These are phyloP conservation scores for Cercospora zeina DNA, from an alignment of 2,329 filamentous ascomycete genomes.

Conservation along the genomic window DNA sequence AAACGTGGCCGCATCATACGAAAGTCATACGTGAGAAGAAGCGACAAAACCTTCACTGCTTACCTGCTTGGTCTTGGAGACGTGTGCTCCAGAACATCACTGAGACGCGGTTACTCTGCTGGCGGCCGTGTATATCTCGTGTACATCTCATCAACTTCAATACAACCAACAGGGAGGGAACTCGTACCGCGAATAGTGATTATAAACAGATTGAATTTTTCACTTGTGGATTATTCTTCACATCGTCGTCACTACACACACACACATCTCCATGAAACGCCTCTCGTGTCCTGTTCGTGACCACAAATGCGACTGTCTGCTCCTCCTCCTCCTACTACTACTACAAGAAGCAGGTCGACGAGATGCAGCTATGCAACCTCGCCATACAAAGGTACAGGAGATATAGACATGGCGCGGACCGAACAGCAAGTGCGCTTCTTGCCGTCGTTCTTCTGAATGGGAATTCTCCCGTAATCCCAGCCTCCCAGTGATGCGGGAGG, in stretches of 20 bases:
- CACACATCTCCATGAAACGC: background rate
- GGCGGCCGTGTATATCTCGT: too few species aligned
- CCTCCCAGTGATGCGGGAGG: slow-evolving; percentile 30
- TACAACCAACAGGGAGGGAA: background rate
- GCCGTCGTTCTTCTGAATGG: slow-evolving; percentile 38
- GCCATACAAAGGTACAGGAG: slow-evolving; percentile 31
- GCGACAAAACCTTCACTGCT: too few species aligned
- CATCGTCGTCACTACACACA: background rate
- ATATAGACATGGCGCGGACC: slow-evolving; percentile 30
- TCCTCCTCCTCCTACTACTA: background rate
- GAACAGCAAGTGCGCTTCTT: slow-evolving; percentile 41
- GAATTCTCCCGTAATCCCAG: slow-evolving; percentile 30
- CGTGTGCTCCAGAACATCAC: too few species aligned
- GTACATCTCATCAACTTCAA: background rate
- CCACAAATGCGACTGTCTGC: slow-evolving; percentile 5
- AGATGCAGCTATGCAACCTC: slow-evolving; percentile 19
- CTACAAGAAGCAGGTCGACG: background rate
- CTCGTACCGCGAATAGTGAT: background rate
- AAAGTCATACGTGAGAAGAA: too few species aligned
- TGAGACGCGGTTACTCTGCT: too few species aligned
- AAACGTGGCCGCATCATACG: too few species aligned
- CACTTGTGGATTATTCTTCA: slow-evolving; percentile 8
- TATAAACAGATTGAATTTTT: background rate
- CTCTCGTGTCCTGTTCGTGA: slow-evolving; percentile 17
- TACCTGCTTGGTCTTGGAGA: too few species aligned